These are phyloP conservation scores for Akebia trifoliata DNA, from an alignment of 164 flowering plant genomes.

Conservation along the genomic window DNA sequence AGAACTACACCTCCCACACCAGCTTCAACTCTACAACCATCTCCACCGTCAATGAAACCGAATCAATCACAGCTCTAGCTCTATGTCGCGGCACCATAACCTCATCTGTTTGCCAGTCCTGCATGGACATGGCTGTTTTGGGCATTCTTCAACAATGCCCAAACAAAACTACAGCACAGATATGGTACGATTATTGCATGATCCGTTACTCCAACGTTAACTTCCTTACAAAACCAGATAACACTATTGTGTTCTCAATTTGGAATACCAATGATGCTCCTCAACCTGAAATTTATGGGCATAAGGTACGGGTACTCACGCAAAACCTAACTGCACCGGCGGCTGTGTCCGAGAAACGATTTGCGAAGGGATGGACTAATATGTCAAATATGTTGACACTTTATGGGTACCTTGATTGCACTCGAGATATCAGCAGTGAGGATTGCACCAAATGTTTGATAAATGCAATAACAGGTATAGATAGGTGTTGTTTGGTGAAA, in stretches of 20 bases:
- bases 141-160: conserved; percentile 3
- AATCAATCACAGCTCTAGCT: conserved; percentile 11
- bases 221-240: neutral
- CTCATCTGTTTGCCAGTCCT: conserved; percentile 1
- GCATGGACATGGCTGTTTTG: neutral
- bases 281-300: neutral
- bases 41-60: no score
- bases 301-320: neutral
- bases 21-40: conserved; percentile 6
- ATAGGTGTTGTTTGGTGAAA: neutral
- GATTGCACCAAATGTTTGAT: conserved; percentile 9
- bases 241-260: neutral
- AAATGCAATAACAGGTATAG: neutral
- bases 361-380: conserved; percentile 10
- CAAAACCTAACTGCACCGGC: conserved; percentile 2
- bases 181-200: conserved; percentile 13
- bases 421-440: conserved; percentile 10
- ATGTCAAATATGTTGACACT: neutral
- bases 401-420: conserved; percentile 9
- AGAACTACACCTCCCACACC: conserved; percentile 8
- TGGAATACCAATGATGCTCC: neutral
- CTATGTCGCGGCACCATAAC: conserved; percentile 6
- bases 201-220: conserved; percentile 7
- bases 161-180: neutral
- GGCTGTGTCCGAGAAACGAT: neutral